Base-by-base conservation (phyloP, 495 filamentous ascomycete species). In the Massariosphaeria phaeospora region DNA sequence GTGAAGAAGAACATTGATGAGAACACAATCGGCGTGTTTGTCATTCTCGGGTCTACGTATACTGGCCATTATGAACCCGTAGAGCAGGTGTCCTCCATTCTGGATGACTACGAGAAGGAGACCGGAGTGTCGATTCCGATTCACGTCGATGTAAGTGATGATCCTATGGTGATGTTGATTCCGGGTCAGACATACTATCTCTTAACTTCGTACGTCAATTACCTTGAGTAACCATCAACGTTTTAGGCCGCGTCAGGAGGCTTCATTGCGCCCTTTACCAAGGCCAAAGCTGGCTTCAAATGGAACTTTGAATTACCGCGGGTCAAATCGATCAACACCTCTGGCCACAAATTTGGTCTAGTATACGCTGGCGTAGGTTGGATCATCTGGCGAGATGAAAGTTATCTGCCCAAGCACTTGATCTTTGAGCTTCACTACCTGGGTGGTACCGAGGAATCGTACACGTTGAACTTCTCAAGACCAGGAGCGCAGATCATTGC, bases 21-120 rank as follows among this genome's bases (percentile, higher is more conserved):
- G 66, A 88, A 89, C 48, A 89, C 85, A 0, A 89, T 89, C 58
- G 85, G 86, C 4, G 69, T 89, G 3, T 89, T 89, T 66, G 81
- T 84, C 2, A 89, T 88, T 42, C 55, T 89, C 24, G 86, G 85
- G 11, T 80, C 75, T 47, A 89, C 86, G 0, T 89, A 88, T 49
- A 89, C 85, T 0, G 85, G 43, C 1, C 43, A 47, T 47, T 89
- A 80, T 54, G 84, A 89, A 69, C 86, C 85, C 0, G 85, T 89
- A 0, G 79, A 86, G 57, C 76, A 84, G 63, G 73, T 88, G 4
- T 77, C 77, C 9, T 72, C 79, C 20, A 73, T 86, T 17, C 73
- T 88, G 6, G 84, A 89, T 59, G 76, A 81, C 48, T 85, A 75
- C 33, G 71, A 89, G 65, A 67, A 74, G 33, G 69, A 80, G 60